Conservation (phyloP, 495 filamentous ascomycete species). For the Aspergillus conjunctus region DNA sequence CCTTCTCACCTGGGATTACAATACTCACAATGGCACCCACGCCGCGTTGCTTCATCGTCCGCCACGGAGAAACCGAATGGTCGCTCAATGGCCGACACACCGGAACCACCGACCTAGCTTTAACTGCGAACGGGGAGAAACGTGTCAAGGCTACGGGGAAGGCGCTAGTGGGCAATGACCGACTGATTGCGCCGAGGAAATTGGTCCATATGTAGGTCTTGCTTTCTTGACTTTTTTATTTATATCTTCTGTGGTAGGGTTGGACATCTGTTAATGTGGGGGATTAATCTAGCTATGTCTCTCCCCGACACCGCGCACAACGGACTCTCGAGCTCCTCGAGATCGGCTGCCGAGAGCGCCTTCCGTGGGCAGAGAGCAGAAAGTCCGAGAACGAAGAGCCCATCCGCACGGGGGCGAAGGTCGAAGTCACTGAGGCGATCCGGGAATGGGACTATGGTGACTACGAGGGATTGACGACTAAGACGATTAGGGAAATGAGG, state of each 20-base stretch:
- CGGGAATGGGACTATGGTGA: conserved; percentile 96
- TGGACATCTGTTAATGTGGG: not conserved
- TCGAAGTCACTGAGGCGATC: conserved; percentile 75
- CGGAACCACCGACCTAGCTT: conserved; percentile 78
- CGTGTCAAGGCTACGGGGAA: conserved; percentile 78
- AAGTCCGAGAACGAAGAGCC: conserved; percentile 42
- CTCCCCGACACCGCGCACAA: conserved; percentile 82
- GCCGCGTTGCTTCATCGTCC: conserved; percentile 87
- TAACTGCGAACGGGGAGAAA: conserved; percentile 86
- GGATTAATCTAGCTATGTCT: conserved; percentile 65
- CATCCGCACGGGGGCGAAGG: conserved; percentile 53
- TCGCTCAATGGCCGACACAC: conserved; percentile 92
- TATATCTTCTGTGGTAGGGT: conserved; percentile 4
- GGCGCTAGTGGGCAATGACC: conserved; percentile 79
- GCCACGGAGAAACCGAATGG: conserved; percentile 97
- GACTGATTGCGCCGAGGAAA: conserved; percentile 82
- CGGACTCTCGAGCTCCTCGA: conserved; percentile 82
- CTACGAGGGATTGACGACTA: conserved; percentile 86
- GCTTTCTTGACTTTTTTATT: conserved; percentile 6
- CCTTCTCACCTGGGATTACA: too few relatives aligned
- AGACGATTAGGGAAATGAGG: conserved; percentile 65
- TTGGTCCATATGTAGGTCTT: conserved; percentile 68
- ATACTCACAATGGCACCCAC: conserved; percentile 47
- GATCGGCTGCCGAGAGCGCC: conserved; percentile 53
- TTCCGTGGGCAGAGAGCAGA: conserved; percentile 55